phyloP scores from a whole-genome alignment of 768 basidiomycete species.

The Strobilomyces confusus region DNA sequence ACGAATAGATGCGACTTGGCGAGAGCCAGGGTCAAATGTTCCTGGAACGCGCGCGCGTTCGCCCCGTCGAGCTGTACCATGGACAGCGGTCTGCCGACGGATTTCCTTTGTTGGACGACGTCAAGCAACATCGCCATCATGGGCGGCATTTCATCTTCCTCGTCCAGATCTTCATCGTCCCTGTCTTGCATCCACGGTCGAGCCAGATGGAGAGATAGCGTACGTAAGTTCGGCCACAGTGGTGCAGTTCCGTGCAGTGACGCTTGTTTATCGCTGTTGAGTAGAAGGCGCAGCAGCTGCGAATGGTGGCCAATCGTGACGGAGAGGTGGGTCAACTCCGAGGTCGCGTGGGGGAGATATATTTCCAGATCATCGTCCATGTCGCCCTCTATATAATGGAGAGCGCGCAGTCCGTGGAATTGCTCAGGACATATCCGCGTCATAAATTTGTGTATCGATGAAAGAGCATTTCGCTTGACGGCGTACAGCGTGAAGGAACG shows the following conservation, averaged over 20 bases:
- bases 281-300: slow-evolving; percentile 30
- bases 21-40: slow-evolving; percentile 21
- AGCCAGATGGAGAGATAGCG: slow-evolving; percentile 26
- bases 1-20: slow-evolving; percentile 27
- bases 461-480: slow-evolving; percentile 27
- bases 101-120: slow-evolving; percentile 29
- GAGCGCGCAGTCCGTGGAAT: slow-evolving; percentile 28
- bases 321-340: slow-evolving; percentile 33
- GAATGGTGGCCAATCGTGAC: slow-evolving; percentile 31
- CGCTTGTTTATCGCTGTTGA: slow-evolving; percentile 34
- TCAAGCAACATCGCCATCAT: slow-evolving; percentile 30
- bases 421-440: slow-evolving; percentile 33
- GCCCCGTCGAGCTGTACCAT: slow-evolving; percentile 27
- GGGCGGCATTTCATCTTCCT: slow-evolving; percentile 31
- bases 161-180: slow-evolving; percentile 30
- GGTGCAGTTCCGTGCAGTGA: slow-evolving; percentile 30
- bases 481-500: slow-evolving; percentile 23
- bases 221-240: slow-evolving; percentile 30
- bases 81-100: slow-evolving; percentile 26
- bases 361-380: slow-evolving; percentile 35
- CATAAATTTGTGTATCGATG: slow-evolving; percentile 35
- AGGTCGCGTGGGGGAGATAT: slow-evolving; percentile 31
- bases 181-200: slow-evolving; percentile 29
- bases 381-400: slow-evolving; percentile 33
- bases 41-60: slow-evolving; percentile 23